These are phyloP conservation scores for Hordeum marinum DNA, from an alignment of 176 grass and related monocot genomes.

Conservation along the genomic window DNA sequence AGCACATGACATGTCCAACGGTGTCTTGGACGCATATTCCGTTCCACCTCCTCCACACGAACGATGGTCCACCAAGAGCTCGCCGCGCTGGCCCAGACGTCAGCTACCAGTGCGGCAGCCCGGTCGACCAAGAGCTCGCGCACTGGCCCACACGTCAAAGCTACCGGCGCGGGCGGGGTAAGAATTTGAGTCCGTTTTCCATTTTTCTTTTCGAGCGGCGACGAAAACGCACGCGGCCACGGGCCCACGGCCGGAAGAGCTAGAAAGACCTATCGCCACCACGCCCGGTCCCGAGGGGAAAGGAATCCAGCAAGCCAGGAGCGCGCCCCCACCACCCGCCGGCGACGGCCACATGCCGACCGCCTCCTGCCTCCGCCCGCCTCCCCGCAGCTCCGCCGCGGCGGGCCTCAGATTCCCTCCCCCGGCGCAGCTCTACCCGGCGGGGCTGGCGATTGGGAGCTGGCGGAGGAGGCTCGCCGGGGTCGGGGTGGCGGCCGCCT, in stretches of 20 bases:
- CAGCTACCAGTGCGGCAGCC: not conserved
- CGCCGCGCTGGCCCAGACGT: not conserved
- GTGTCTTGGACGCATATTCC: conserved; percentile 22
- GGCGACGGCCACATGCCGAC: conserved; percentile 48
- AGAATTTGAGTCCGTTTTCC: not conserved
- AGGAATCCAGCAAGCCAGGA: not conserved
- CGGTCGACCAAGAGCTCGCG: conserved; percentile 5
- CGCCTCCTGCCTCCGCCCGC: conserved; percentile 35
- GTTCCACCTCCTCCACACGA: not conserved
- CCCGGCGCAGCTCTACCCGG: not conserved
- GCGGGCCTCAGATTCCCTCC: conserved; percentile 16
- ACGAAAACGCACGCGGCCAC: not conserved
- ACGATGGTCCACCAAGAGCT: conserved; percentile 20
- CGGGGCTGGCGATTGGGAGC: not conserved
- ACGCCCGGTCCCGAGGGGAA: not conserved
- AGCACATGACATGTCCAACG: no score
- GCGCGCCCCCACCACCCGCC: not conserved
- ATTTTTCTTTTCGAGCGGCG: not conserved
- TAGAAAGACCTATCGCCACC: conserved; percentile 21
- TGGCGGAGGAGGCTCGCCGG: conserved; percentile 31
- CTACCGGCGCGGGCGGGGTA: not conserved
- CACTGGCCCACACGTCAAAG: conserved; percentile 13
- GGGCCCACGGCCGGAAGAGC: not conserved
- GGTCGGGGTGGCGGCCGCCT: conserved; percentile 41
- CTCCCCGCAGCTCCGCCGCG: conserved; percentile 7